phyloP scores from a whole-genome alignment of 1,284 basidiomycete genomes.

The Peniophora sp. region DNA sequence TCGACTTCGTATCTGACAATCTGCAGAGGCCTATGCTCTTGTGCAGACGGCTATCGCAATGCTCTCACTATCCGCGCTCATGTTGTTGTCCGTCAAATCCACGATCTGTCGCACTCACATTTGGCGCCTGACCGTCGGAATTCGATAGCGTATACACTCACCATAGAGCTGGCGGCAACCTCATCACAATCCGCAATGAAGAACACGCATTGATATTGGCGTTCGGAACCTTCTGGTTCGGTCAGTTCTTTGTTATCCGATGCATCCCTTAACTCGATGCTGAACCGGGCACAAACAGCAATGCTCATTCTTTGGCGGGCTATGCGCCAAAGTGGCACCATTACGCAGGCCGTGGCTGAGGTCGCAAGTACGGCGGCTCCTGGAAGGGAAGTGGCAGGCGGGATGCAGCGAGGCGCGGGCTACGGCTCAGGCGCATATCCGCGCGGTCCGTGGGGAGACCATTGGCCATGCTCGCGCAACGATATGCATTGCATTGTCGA shows the following conservation, averaged over 20 bases:
- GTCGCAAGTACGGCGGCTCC: conserved; percentile 10
- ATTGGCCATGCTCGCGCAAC: conserved; percentile 48
- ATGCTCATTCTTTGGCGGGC: conserved; percentile 24
- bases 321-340: conserved; percentile 6
- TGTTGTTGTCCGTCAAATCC: conserved; percentile 43
- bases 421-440: too few species aligned
- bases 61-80: conserved; percentile 51
- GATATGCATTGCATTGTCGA: conserved; percentile 64
- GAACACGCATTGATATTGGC: conserved; percentile 62
- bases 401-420: conserved; percentile 16
- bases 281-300: conserved; percentile 13
- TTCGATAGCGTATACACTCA: conserved; percentile 42
- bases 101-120: not conserved
- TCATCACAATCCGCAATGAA: conserved; percentile 61
- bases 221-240: conserved; percentile 66
- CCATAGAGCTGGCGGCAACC: conserved; percentile 44
- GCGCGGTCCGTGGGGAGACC: conserved; percentile 17
- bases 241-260: conserved; percentile 30
- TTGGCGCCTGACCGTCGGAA: not conserved
- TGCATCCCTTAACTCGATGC: not conserved
- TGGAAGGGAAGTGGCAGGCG: conserved; percentile 21
- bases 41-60: conserved; percentile 68
- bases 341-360: not conserved
- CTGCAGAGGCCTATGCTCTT: conserved; percentile 55
- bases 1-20: not conserved